Evolutionary conservation across 2,329 filamentous ascomycete genomes (phyloP).

Genomic region (Apiospora malaysiana): DNA sequence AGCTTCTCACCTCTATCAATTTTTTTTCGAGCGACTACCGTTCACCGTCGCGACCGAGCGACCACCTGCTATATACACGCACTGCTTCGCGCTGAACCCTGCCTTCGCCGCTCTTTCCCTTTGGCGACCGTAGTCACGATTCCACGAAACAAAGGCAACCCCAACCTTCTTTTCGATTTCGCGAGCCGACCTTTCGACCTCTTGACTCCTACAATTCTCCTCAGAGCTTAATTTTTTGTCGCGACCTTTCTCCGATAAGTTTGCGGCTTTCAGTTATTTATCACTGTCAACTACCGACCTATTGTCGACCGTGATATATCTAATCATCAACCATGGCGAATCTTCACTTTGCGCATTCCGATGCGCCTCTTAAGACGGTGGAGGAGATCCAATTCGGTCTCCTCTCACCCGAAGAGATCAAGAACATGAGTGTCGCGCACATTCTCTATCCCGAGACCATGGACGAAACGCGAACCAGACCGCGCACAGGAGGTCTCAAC

Average conservation of each 20-base stretch:
- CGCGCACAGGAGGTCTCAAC: conserved; percentile 90
- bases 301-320: conserved; percentile 22
- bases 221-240: conserved; percentile 10
- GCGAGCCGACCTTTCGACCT: conserved; percentile 19
- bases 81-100: neutral
- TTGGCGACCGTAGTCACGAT: conserved; percentile 29
- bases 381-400: conserved; percentile 99
- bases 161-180: conserved; percentile 22
- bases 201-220: neutral
- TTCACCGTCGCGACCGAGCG: conserved; percentile 5
- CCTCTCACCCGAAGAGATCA: conserved; percentile 97
- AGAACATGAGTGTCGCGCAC: conserved; percentile 96
- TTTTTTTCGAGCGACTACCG: neutral
- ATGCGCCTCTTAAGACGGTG: conserved; percentile 94
- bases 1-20: neutral
- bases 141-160: conserved; percentile 27
- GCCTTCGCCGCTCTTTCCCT: conserved; percentile 6
- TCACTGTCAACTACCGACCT: neutral
- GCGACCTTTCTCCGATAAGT: neutral
- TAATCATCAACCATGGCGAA: conserved; percentile 78
- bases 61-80: neutral
- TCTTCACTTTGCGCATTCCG: conserved; percentile 87
- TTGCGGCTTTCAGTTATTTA: neutral
- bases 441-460: conserved; percentile 99
- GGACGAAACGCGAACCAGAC: conserved; percentile 92